Conservation (phyloP, 2,329 filamentous ascomycete species). For the Diaporthe vexans region DNA sequence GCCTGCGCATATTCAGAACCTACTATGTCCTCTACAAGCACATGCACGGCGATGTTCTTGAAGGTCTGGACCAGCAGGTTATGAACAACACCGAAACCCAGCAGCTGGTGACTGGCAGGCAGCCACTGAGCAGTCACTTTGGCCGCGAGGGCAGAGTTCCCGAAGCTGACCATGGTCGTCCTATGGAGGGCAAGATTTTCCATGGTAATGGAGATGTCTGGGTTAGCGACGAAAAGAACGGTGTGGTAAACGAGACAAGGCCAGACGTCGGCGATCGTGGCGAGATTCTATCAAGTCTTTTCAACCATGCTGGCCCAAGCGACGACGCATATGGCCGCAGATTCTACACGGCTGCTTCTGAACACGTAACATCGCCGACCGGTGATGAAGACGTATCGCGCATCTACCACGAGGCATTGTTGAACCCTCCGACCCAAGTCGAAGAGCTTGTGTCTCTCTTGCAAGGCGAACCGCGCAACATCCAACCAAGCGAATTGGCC, state of each 20-base stretch:
- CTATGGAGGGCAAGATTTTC: slow-evolving; percentile 76
- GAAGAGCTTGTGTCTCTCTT: slow-evolving; percentile 59
- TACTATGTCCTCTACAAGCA: slow-evolving; percentile 94
- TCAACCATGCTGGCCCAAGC: slow-evolving; percentile 50
- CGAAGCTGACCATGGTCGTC: slow-evolving; percentile 70
- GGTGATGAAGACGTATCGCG: slow-evolving; percentile 38
- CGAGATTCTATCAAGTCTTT: slow-evolving; percentile 70
- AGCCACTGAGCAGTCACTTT: slow-evolving; percentile 81
- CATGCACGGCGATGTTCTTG: slow-evolving; percentile 86
- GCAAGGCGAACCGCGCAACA: slow-evolving; percentile 48
- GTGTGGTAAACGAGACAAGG: slow-evolving; percentile 71
- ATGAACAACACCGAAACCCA: slow-evolving; percentile 82
- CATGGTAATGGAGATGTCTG: slow-evolving; percentile 75
- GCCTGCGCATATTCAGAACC: slow-evolving; percentile 90
- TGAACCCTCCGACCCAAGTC: slow-evolving; percentile 61
- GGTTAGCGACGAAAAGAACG: slow-evolving; percentile 68
- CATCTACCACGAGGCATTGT: slow-evolving; percentile 57
- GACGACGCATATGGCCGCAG: slow-evolving; percentile 52
- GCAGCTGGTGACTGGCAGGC: slow-evolving; percentile 80
- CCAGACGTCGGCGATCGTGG: slow-evolving; percentile 73
- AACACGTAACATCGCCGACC: slow-evolving; percentile 37
- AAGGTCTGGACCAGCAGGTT: slow-evolving; percentile 82
- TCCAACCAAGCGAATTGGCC: slow-evolving; percentile 38
- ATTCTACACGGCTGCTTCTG: slow-evolving; percentile 46
- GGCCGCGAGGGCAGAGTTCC: slow-evolving; percentile 80